phyloP scores from a whole-genome alignment of 169 alveolate genomes.

The Eimeria brunetti region DNA sequence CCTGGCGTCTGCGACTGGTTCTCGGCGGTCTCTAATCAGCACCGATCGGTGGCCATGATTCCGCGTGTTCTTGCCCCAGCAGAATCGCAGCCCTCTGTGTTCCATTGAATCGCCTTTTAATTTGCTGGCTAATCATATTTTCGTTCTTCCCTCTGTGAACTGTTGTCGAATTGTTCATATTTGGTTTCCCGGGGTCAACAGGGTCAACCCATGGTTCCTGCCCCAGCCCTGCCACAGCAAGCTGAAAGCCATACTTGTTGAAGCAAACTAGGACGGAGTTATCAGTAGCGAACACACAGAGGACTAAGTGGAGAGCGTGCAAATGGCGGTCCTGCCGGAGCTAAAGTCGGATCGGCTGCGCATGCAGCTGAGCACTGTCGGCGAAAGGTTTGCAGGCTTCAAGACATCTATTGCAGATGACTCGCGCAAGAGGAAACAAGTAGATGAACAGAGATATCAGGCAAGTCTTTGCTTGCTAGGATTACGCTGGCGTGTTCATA shows the following conservation, averaged over 20 bases:
- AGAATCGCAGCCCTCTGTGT: not conserved
- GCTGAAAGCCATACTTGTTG: not conserved
- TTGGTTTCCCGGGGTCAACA: not conserved
- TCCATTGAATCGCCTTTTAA: not conserved
- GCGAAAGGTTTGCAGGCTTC: conserved; percentile 80
- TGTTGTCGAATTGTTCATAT: not conserved
- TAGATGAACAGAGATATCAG: conserved; percentile 79
- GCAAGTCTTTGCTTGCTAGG: not conserved
- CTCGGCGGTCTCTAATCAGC: conserved; percentile 15
- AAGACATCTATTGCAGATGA: conserved; percentile 79
- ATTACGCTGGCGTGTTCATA: not conserved
- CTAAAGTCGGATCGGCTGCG: conserved; percentile 81
- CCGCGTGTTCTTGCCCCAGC: not conserved
- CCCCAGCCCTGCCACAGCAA: not conserved
- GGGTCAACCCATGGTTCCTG: not conserved
- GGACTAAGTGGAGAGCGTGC: not conserved
- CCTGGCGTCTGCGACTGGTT: not conserved
- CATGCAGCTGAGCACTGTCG: conserved; percentile 80
- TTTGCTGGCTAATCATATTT: not conserved
- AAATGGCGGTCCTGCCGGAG: conserved; percentile 43
- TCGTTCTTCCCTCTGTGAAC: not conserved
- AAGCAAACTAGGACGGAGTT: not conserved
- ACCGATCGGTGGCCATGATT: not conserved
- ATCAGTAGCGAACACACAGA: not conserved
- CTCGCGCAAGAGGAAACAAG: conserved; percentile 54